Evolutionary conservation across 257 asterid genomes (phyloP), one percentile per base, ranked within the genome.

Genomic region (Mentha longifolia): DNA sequence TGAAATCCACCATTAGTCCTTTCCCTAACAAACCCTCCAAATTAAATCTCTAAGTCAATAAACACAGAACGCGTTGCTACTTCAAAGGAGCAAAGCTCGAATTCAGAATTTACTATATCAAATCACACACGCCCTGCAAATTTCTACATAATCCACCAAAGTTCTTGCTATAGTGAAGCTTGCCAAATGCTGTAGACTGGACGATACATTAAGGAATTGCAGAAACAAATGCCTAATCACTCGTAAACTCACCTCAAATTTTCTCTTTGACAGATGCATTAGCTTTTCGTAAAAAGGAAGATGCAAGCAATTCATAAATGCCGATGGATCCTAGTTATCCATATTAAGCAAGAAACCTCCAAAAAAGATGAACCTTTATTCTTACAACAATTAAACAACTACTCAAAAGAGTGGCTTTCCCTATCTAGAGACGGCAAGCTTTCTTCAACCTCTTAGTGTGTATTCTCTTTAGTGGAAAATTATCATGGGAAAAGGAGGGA

Each of bases 351-450:
- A 42, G 30, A 68, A 64, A 12, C 49, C 66, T 51, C 41, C 25
- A 63, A 64, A 55, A 62, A 64, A 72, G 14, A 73, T 13, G 60
- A 66, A 49, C 49, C 68, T 47, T 71, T 25, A 67, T 55, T 46
- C 62, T 65, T 33, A 14, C 41, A 73, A 30, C n/a, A 74, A 4
- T 35, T n/a, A 47, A 50, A n/a, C 3, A 57, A 55, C 25, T 15
- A 46, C 45, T 55, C 22, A 15, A 79, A 65, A 41, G 45, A 66
- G 12, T 31, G 72, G 66, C 16, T 67, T 46, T 45, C 15, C 47
- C 35, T 43, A 54, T 47, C 47, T n/a, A 62, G 35, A 46, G 52
- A 60, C 19, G 61, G 14, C 69, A 61, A 3, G 43, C 67, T 57
- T 57, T 45, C 16, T 47, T 25, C 55, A n/a, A 20, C 50, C 61